These are phyloP conservation scores for Physocladia obscura DNA, from an alignment of 192 early-diverging fungal species.

Conservation along the genomic window DNA sequence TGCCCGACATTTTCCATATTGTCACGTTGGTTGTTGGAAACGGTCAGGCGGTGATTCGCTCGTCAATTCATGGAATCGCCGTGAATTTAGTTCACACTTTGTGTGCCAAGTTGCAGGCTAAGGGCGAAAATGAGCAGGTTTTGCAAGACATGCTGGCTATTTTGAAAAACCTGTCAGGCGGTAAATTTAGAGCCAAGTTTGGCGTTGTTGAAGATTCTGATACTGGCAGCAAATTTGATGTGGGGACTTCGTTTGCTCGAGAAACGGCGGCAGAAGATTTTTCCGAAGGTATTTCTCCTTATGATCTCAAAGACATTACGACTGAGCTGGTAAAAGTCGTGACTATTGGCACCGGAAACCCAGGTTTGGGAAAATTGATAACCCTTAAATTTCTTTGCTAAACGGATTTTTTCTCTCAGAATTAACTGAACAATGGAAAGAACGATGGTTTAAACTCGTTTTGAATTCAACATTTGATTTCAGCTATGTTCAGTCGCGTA, in stretches of 20 bases:
- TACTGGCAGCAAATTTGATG: constrained; percentile 2
- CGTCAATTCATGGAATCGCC: constrained; percentile 90
- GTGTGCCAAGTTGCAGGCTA: constrained; percentile 42
- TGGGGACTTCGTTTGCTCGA: constrained; percentile 9
- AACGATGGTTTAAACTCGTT: constrained; percentile 90
- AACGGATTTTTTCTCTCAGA: too few relatives aligned
- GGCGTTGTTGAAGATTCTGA: constrained; percentile 51
- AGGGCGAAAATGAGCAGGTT: constrained; percentile 50
- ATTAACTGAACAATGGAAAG: constrained; percentile 84
- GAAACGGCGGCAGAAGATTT: constrained; percentile 28
- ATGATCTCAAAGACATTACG: constrained; percentile 58
- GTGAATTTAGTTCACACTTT: constrained; percentile 88
- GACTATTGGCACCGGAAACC: constrained; percentile 58
- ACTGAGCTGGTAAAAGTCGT: constrained; percentile 63
- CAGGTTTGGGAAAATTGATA: too few relatives aligned
- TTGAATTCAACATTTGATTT: constrained; percentile 91
- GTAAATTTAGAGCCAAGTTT: constrained; percentile 78
- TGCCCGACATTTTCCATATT: constrained; percentile 86
- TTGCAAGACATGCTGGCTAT: constrained; percentile 49
- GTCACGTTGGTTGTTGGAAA: constrained; percentile 81
- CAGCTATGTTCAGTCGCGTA: constrained; percentile 91
- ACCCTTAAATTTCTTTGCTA: too few relatives aligned
- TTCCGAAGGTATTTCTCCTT: constrained; percentile 30
- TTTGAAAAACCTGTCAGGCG: constrained; percentile 69
- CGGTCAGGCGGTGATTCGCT: constrained; percentile 79